Percentiles rank a stretch among this genome's conserved stretches.
Evolutionary conservation across 2,329 filamentous ascomycete genomes (phyloP).

Genomic region (Colletotrichum magnum): DNA sequence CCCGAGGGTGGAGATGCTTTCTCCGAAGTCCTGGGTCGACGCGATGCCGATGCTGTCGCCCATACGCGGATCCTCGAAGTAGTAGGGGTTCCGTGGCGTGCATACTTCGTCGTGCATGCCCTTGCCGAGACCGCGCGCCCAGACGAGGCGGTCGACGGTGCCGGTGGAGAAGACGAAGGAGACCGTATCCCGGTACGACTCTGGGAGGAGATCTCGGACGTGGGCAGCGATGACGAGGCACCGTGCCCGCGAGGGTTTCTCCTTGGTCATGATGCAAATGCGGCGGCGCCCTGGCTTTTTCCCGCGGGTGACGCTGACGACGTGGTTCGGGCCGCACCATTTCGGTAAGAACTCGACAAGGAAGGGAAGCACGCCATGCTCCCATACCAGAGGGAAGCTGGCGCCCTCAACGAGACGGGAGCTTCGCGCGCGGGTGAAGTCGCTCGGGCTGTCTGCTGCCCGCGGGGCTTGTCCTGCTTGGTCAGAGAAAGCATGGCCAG

Average conservation of each 20-base stretch:
- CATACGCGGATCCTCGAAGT: slow-evolving; percentile 59
- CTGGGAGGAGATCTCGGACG: slow-evolving; percentile 57
- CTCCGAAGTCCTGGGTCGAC: slow-evolving; percentile 47
- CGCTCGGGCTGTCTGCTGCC: slow-evolving; percentile 51
- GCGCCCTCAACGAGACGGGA: slow-evolving; percentile 50
- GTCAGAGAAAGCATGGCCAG: background rate
- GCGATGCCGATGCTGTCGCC: slow-evolving; percentile 60
- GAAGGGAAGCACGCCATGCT: slow-evolving; percentile 60
- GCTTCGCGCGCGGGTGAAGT: slow-evolving; percentile 46
- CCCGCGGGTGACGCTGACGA: slow-evolving; percentile 56
- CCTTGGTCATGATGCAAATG: slow-evolving; percentile 58
- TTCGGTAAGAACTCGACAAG: slow-evolving; percentile 57
- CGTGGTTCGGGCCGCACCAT: slow-evolving; percentile 57
- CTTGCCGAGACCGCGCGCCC: slow-evolving; percentile 56
- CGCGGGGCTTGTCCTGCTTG: slow-evolving; percentile 44
- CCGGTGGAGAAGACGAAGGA: slow-evolving; percentile 57
- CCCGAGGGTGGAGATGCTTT: slow-evolving; percentile 58
- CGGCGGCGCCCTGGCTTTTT: slow-evolving; percentile 51
- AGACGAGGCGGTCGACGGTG: slow-evolving; percentile 53
- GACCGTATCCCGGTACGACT: slow-evolving; percentile 47
- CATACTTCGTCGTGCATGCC: slow-evolving; percentile 58
- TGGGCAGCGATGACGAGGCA: slow-evolving; percentile 57
- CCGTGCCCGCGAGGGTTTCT: slow-evolving; percentile 51
- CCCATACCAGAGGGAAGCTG: slow-evolving; percentile 58
- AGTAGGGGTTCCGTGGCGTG: slow-evolving; percentile 58